phyloP scores from a whole-genome alignment of 2,329 filamentous ascomycete species.

The Mollisiaceae sp. region DNA sequence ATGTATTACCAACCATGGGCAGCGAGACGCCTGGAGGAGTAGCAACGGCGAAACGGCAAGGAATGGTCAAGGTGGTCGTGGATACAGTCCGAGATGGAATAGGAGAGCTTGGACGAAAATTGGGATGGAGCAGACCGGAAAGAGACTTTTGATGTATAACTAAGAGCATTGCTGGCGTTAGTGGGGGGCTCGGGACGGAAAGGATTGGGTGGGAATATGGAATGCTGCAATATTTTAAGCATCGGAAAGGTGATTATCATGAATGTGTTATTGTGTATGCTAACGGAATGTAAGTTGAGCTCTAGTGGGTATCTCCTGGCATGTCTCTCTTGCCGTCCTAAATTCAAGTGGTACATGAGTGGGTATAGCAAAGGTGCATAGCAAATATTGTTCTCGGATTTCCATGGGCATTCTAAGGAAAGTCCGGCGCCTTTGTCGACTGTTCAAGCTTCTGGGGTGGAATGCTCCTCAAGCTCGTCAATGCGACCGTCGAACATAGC shows the following conservation, averaged over 20 bases:
- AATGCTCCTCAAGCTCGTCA: slow-evolving; percentile 29
- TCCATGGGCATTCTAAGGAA: not conserved
- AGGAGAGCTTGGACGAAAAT: slow-evolving; percentile 42
- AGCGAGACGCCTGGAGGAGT: slow-evolving; percentile 61
- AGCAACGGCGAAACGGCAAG: slow-evolving; percentile 59
- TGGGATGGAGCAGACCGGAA: slow-evolving; percentile 41
- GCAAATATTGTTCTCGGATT: slow-evolving; percentile 20
- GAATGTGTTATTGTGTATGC: slow-evolving; percentile 17
- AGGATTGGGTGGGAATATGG: slow-evolving; percentile 14
- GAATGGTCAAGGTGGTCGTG: slow-evolving; percentile 70
- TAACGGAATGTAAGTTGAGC: slow-evolving; percentile 26
- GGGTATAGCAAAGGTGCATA: slow-evolving; percentile 36
- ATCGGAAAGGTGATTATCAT: not conserved
- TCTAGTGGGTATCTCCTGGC: slow-evolving; percentile 32
- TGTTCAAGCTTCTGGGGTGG: not conserved
- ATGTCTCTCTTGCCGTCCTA: slow-evolving; percentile 23
- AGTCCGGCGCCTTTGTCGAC: too few relatives aligned
- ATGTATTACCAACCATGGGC: slow-evolving; percentile 91
- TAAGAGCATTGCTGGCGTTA: slow-evolving; percentile 24
- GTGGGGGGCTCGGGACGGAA: slow-evolving; percentile 2
- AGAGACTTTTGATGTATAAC: slow-evolving; percentile 34
- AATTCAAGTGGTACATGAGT: slow-evolving; percentile 31
- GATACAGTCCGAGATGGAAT: slow-evolving; percentile 61
- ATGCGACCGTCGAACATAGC: slow-evolving; percentile 37
- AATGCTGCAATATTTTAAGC: slow-evolving; percentile 1